Evolutionary conservation across 2,329 filamentous ascomycete genomes (phyloP).

Genomic region (Akanthomyces lecanii): DNA sequence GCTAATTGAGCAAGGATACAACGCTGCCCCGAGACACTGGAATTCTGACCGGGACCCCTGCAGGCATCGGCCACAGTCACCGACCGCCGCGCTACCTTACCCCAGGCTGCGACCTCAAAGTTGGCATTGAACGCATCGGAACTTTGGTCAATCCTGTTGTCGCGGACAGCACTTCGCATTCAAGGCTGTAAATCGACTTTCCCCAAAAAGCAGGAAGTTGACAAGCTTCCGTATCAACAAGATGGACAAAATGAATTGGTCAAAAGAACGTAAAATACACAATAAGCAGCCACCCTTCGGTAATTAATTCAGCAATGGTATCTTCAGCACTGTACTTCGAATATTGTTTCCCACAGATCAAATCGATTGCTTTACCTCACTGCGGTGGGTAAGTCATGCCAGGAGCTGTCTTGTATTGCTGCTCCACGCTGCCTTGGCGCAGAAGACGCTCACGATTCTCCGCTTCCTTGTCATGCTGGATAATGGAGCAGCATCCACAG

Average conservation of each 20-base stretch:
- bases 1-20: conserved; percentile 54
- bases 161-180: neutral
- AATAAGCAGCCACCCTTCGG: neutral
- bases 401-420: conserved; percentile 30
- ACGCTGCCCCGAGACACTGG: conserved; percentile 57
- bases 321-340: neutral
- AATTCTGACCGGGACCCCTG: conserved; percentile 58
- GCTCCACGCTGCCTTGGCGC: conserved; percentile 21
- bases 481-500: conserved; percentile 41
- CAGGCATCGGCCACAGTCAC: conserved; percentile 34
- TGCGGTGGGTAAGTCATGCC: conserved; percentile 28
- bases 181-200: neutral
- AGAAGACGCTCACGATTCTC: conserved; percentile 31
- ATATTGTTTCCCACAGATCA: neutral
- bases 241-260: neutral
- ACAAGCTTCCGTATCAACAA: neutral
- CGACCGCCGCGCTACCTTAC: neutral
- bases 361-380: neutral
- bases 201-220: too few relatives aligned
- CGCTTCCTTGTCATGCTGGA: conserved; percentile 47
- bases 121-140: neutral
- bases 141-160: neutral
- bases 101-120: neutral
- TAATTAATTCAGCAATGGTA: neutral
- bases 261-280: neutral